phyloP scores from a whole-genome alignment of 257 asterid species.

The Solanum lycopersicoides region DNA sequence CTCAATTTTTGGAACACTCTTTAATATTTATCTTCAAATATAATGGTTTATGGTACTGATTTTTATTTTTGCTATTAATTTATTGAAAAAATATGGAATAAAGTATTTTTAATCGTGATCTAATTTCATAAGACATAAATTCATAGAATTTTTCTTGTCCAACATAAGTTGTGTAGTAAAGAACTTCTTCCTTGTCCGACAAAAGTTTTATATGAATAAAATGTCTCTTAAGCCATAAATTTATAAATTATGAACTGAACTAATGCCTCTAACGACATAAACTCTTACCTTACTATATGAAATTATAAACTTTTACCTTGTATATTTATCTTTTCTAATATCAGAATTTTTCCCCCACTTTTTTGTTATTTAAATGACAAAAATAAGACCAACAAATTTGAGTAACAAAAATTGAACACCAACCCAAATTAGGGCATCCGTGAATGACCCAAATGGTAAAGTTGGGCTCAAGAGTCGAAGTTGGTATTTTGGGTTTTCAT shows the following conservation, averaged over 20 bases:
- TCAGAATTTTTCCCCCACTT: neutral
- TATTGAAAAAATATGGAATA: neutral
- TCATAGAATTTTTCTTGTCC: neutral
- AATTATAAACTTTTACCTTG: too few species aligned
- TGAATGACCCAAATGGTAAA: neutral
- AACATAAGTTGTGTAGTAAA: too few species aligned
- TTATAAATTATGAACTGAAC: neutral
- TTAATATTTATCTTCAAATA: neutral
- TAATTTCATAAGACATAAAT: too few species aligned
- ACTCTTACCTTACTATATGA: too few species aligned
- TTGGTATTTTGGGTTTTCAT: neutral
- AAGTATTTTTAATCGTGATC: neutral
- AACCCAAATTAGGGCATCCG: neutral
- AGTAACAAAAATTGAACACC: neutral
- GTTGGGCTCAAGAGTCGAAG: neutral
- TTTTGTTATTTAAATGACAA: neutral
- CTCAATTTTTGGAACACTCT: neutral
- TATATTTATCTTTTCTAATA: too few species aligned
- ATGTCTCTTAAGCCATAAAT: neutral
- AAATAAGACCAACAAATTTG: too few species aligned
- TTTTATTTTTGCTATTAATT: too few species aligned
- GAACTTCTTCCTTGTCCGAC: neutral
- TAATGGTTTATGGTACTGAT: too few species aligned
- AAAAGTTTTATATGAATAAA: too few species aligned
- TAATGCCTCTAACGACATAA: neutral